Percentiles rank a stretch among this genome's conserved stretches.
phyloP scores from a whole-genome alignment of 176 grass and related monocot genomes.

The Phragmites australis region DNA sequence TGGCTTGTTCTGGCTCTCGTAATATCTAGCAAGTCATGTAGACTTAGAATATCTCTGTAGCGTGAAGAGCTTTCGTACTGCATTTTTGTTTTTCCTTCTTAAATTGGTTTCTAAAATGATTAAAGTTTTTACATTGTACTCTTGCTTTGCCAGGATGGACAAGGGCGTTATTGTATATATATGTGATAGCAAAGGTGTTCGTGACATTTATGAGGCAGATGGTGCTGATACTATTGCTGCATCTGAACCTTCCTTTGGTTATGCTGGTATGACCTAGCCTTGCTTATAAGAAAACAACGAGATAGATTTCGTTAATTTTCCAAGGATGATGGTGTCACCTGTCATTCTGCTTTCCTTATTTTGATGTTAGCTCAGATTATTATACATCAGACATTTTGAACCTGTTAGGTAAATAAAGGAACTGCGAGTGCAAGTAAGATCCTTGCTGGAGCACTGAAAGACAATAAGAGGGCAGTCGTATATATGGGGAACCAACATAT shows the following conservation, averaged over 20 bases:
- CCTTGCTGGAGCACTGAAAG: conserved; percentile 91
- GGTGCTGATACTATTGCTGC: conserved; percentile 67
- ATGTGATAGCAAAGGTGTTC: conserved; percentile 81
- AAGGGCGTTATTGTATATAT: conserved; percentile 99
- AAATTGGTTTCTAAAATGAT: not conserved
- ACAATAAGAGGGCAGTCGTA: conserved; percentile 86
- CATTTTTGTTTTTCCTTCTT: not conserved
- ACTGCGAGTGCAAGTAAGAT: conserved; percentile 97
- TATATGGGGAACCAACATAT: conserved; percentile 92
- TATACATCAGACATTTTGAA: conserved; percentile 26
- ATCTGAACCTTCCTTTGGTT: conserved; percentile 84
- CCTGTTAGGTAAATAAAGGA: conserved; percentile 88
- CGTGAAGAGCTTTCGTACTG: not conserved
- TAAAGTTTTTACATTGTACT: not conserved
- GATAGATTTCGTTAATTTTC: not conserved
- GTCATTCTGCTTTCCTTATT: not conserved
- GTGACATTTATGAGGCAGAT: conserved; percentile 99
- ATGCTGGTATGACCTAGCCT: conserved; percentile 66
- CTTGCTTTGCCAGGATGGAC: conserved; percentile 67
- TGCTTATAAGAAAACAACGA: not conserved
- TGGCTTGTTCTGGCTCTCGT: not conserved
- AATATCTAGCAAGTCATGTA: not conserved
- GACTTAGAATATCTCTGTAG: not conserved
- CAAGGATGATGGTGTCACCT: not conserved
- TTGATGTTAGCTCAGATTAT: not conserved